Evolutionary conservation across 2,329 filamentous ascomycete species (phyloP), one percentile per base, ranked within the genome.

Genomic region (Gaeumannomyces sp.): DNA sequence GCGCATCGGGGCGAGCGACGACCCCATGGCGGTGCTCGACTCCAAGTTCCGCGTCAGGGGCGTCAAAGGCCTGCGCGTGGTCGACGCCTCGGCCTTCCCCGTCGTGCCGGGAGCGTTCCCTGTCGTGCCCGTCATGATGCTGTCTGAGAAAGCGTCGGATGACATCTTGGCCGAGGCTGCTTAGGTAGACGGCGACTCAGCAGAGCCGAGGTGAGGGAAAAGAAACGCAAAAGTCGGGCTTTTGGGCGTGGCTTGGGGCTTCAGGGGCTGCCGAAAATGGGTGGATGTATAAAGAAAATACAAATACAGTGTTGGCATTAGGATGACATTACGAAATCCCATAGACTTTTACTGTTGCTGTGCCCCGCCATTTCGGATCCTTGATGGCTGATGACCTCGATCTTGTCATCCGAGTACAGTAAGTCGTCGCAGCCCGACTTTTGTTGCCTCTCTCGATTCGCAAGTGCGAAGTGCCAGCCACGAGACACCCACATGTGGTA

Each of bases 21-120:
- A 87, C 71, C 72, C 75, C 2, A 79, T 78, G 70, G 82, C 82
- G 6, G 83, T 86, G 4, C 71, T 87, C 64, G 81, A 86, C 70
- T 77, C 75, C 0, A 76, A 79, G 62, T 85, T 85, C 71, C 76
- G 78, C 16, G 84, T 87, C 1, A 75, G 79, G 50, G 83, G 83
- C 4, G 80, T 84, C 0, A 71, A 74, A 4, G 78, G 79, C 0
- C 73, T 87, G 62, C 75, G 85, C 29, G 84, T 86, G 10, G 84
- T 87, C 3, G 85, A 87, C 73, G 84, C 82, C 2, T 80, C 77
- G 31, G 76, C 79, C 1, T 86, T 82, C 66, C 82, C 83, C 1
- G 76, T 75, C 53, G 81, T 73, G 19, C 73, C 73, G 2, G 83
- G 83, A 0, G 68, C 69, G 28, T 57, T 80, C 76, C 25, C 85